phyloP scores from a whole-genome alignment of 306 rosid genomes.

The Bauhinia variegata region DNA sequence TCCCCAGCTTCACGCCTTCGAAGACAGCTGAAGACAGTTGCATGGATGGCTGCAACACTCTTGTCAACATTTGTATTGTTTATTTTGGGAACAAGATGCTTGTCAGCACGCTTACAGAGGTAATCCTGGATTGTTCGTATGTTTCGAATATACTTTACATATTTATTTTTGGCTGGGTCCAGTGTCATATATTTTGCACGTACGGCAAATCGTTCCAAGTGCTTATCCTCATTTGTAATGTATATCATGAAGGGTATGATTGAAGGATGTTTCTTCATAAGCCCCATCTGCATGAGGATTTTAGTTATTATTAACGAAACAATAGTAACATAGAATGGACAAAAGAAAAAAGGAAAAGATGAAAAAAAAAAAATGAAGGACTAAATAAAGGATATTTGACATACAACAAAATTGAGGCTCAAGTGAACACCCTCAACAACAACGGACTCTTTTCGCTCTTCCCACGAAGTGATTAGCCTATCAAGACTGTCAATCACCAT shows the following conservation, averaged over 20 bases:
- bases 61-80: slow-evolving; percentile 97
- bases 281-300: slow-evolving; percentile 78
- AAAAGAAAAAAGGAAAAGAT: background rate
- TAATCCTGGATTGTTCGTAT: slow-evolving; percentile 96
- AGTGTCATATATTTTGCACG: slow-evolving; percentile 98
- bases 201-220: slow-evolving; percentile 94
- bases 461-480: slow-evolving; percentile 94
- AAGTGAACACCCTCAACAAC: slow-evolving; percentile 97
- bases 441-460: slow-evolving; percentile 91
- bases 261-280: slow-evolving; percentile 96
- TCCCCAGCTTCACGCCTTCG: slow-evolving; percentile 90
- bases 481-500: slow-evolving; percentile 99
- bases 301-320: slow-evolving; percentile 3
- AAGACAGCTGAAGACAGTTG: slow-evolving; percentile 94
- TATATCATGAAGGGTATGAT: slow-evolving; percentile 93
- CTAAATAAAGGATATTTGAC: slow-evolving; percentile 24
- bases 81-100: slow-evolving; percentile 97
- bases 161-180: slow-evolving; percentile 94
- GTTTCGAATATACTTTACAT: slow-evolving; percentile 93
- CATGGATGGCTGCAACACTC: slow-evolving; percentile 98
- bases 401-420: slow-evolving; percentile 94
- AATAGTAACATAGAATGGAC: slow-evolving; percentile 10
- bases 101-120: slow-evolving; percentile 94
- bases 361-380: slow-evolving; percentile 13
- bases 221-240: slow-evolving; percentile 94